Base-by-base conservation (phyloP, 306 rosid genomes). In the Luffa acutangula region DNA sequence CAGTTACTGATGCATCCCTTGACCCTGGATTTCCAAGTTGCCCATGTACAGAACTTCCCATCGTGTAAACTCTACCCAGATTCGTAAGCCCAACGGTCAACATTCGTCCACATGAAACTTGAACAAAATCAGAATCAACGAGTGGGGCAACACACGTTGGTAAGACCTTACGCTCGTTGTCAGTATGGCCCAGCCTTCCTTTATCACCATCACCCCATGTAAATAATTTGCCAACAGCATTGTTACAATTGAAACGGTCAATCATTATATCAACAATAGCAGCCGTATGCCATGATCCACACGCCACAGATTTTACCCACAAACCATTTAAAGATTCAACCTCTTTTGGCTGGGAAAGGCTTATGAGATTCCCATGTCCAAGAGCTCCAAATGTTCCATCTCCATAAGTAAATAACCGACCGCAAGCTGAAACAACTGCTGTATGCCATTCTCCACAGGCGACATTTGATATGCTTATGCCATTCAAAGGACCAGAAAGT, bases 401-500 rank as follows among this genome's bases (percentile, higher is more conserved):
- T 79, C 98, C 98, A 58, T 88, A 93, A 6, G 95, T 93, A 74
- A 89, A 91, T 60, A 93, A 78, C 82, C 80, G 69, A 56, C 97
- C 95, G 5, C 93, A 89, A 25, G 86, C 80, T 33, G 98, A 88
- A 25, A 91, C 89, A 66, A 91, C 78, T 0, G 98, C 95, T 0
- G 89, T 86, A 81, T 93, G 98, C 98, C 97, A 93, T 83, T 91
- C 98, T 12, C 98, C 98, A 87, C 98, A 93, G 81, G 95, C 78
- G 69, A 93, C 80, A 65, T 72, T 81, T 12, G 89, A 82, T 75
- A 93, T 80, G 48, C 25, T 67, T 58, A 93, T 53, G 21, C 91
- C 89, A 51, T 89, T 91, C 66, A 93, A 76, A 45, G 91, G 86
- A 57, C 90, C 90, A 5, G 80, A 82, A 84, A 91, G 88, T 79